These are phyloP conservation scores for Hirschfeldia incana DNA, from an alignment of 345 rosid species.

Conservation along the genomic window DNA sequence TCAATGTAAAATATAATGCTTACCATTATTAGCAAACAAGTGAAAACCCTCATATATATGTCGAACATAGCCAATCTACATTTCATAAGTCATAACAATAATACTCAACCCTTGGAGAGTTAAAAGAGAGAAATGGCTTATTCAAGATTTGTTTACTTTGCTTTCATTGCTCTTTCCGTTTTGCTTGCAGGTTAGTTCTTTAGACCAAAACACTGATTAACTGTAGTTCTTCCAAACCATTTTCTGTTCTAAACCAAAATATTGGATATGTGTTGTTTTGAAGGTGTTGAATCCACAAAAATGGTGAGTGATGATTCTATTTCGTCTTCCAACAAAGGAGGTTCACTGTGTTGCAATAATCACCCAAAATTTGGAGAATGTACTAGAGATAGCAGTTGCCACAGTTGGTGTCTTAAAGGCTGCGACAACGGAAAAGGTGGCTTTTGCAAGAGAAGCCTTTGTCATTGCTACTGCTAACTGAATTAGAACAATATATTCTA, in stretches of 20 bases:
- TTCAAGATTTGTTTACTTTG: background rate
- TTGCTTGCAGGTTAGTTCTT: background rate
- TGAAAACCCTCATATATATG: background rate
- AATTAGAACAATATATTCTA: background rate
- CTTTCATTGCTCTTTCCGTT: background rate
- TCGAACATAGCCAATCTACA: background rate
- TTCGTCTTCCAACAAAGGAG: slow-evolving; percentile 5
- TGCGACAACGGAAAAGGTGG: slow-evolving; percentile 25
- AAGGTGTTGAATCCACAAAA: slow-evolving; percentile 4
- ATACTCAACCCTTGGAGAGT: background rate
- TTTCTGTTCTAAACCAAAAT: background rate
- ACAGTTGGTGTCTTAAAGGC: background rate
- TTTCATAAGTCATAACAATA: background rate
- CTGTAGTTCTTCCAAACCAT: background rate
- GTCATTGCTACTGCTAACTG: background rate
- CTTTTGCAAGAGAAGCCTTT: background rate
- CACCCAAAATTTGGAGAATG: slow-evolving; percentile 17
- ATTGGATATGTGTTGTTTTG: background rate
- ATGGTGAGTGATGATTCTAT: slow-evolving; percentile 13
- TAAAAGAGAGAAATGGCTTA: background rate
- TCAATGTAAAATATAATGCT: background rate
- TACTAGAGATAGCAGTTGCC: background rate
- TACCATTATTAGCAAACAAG: background rate
- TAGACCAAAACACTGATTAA: background rate
- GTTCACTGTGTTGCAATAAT: slow-evolving; percentile 14